phyloP scores from a whole-genome alignment of 1,284 basidiomycete genomes.

The Pisolithus thermaeus region DNA sequence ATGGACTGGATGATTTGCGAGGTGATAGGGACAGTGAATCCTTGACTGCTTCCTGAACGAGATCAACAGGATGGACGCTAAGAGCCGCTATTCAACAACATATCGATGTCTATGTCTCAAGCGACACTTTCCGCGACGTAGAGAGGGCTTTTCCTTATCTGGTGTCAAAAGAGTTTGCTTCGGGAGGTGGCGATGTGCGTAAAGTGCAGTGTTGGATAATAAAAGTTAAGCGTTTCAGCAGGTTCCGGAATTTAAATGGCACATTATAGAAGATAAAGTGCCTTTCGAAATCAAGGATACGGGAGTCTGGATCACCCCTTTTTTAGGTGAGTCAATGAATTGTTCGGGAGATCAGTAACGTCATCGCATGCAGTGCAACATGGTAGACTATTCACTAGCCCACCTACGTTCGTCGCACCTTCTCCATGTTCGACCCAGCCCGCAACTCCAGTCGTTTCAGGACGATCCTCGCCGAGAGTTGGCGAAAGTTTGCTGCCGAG shows the following conservation, averaged over 20 bases:
- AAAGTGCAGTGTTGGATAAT: background rate
- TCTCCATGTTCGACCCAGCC: slow-evolving; percentile 40
- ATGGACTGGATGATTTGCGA: slow-evolving; percentile 77
- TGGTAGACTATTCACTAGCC: slow-evolving; percentile 49
- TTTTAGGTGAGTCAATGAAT: slow-evolving; percentile 41
- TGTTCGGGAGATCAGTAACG: background rate
- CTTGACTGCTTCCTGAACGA: background rate
- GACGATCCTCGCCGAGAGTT: slow-evolving; percentile 10
- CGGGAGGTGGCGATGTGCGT: slow-evolving; percentile 72
- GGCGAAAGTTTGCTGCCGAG: slow-evolving; percentile 4
- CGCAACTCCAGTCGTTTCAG: slow-evolving; percentile 36
- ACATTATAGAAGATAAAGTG: slow-evolving; percentile 60
- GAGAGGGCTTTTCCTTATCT: slow-evolving; percentile 73
- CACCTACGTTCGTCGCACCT: slow-evolving; percentile 35
- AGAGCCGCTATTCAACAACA: slow-evolving; percentile 57
- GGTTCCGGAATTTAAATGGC: slow-evolving; percentile 78
- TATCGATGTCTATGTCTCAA: slow-evolving; percentile 69
- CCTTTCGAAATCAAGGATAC: slow-evolving; percentile 62
- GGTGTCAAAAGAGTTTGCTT: slow-evolving; percentile 66
- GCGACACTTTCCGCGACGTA: slow-evolving; percentile 59
- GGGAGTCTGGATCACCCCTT: slow-evolving; percentile 59
- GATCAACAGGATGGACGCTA: slow-evolving; percentile 65
- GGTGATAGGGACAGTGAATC: slow-evolving; percentile 35
- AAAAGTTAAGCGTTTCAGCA: slow-evolving; percentile 21
- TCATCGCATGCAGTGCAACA: slow-evolving; percentile 47